Evolutionary conservation across 192 early-diverging fungal genomes (phyloP).

Genomic region (Backusella liffmaniae): DNA sequence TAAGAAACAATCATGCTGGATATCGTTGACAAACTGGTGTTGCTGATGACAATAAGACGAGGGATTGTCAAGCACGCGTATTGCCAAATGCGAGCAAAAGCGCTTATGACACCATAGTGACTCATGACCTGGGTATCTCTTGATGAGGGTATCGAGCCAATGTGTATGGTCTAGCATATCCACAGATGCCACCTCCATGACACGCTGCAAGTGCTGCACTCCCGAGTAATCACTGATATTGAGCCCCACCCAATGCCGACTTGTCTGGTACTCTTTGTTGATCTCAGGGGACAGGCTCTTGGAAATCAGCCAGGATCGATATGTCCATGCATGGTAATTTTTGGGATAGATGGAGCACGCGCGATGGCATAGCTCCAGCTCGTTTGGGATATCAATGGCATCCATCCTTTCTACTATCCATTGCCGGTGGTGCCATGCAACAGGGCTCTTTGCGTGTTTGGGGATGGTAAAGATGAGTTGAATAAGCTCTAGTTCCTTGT

Average conservation of each 20-base stretch:
- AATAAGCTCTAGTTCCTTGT: conserved; percentile 40
- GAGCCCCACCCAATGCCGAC: conserved; percentile 22
- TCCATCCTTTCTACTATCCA: conserved; percentile 25
- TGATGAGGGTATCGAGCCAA: conserved; percentile 29
- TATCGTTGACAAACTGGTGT: not conserved
- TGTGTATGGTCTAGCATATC: conserved; percentile 11
- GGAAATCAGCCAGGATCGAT: conserved; percentile 47
- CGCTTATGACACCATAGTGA: conserved; percentile 53
- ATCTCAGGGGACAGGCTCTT: conserved; percentile 6
- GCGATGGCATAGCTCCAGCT: conserved; percentile 33
- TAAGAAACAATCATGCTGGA: not conserved
- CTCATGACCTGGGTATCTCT: conserved; percentile 50
- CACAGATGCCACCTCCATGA: conserved; percentile 17
- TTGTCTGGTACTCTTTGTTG: conserved; percentile 6
- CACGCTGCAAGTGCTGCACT: conserved; percentile 43
- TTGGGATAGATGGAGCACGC: conserved; percentile 46
- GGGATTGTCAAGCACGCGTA: not conserved
- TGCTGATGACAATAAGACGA: not conserved
- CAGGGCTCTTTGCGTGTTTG: conserved; percentile 47
- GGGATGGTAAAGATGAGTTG: conserved; percentile 50
- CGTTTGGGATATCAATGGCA: conserved; percentile 12
- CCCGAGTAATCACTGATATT: conserved; percentile 53
- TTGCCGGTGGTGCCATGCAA: conserved; percentile 51
- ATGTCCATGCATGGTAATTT: conserved; percentile 54
- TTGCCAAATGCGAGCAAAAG: conserved; percentile 21